These are phyloP conservation scores for Lentinula sp. DNA, from an alignment of 768 basidiomycete genomes.

Conservation along the genomic window DNA sequence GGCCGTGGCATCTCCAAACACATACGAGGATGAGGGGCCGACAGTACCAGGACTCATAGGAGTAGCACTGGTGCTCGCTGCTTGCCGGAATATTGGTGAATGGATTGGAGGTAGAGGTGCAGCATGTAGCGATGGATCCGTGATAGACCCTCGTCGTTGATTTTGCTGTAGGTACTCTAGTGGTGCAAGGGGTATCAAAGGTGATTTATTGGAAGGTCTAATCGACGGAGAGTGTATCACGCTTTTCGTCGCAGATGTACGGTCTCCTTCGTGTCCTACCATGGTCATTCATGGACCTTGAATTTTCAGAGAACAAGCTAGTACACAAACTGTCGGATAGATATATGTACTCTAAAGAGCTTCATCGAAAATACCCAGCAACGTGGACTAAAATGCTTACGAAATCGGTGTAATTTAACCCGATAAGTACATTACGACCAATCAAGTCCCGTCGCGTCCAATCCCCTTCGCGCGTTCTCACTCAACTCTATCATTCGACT, in stretches of 20 bases:
- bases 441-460: conserved; percentile 18
- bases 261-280: not conserved
- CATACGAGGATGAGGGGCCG: conserved; percentile 61
- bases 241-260: not conserved
- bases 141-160: conserved; percentile 78
- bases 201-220: conserved; percentile 24
- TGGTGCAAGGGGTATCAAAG: conserved; percentile 61
- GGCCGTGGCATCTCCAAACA: conserved; percentile 61
- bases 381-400: not conserved
- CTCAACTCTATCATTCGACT: conserved; percentile 35
- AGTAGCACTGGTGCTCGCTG: conserved; percentile 9
- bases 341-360: conserved; percentile 1
- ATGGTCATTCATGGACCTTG: not conserved
- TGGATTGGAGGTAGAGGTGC: conserved; percentile 22
- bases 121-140: conserved; percentile 75
- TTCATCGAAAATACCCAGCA: conserved; percentile 4
- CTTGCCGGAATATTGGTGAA: conserved; percentile 11
- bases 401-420: not conserved
- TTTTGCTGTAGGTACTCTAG: conserved; percentile 77
- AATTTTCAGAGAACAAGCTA: not conserved
- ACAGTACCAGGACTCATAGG: conserved; percentile 34
- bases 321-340: not conserved
- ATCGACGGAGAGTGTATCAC: conserved; percentile 4
- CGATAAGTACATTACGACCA: not conserved
- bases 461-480: conserved; percentile 26